Conservation (phyloP, 441 rosid genomes). For the Manihot esculenta region DNA sequence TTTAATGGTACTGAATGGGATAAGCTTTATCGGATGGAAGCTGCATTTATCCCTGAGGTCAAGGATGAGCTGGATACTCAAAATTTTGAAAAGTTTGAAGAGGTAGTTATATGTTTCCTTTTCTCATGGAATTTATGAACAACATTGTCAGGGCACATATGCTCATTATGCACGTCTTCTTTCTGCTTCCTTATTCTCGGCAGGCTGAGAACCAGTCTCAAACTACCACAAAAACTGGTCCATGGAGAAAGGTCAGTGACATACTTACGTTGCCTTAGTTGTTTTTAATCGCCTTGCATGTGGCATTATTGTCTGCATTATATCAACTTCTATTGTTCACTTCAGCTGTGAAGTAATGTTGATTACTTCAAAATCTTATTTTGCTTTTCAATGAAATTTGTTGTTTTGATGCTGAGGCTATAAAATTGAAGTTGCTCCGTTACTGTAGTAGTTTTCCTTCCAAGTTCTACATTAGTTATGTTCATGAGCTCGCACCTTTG, state of each 20-base stretch:
- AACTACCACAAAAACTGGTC: conserved; percentile 68
- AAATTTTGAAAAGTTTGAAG: conserved; percentile 93
- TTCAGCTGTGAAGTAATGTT: neutral
- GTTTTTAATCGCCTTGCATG: neutral
- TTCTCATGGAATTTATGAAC: neutral
- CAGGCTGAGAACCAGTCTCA: conserved; percentile 68
- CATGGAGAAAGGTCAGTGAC: conserved; percentile 88
- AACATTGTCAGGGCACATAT: neutral
- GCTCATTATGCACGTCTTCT: conserved; percentile 5
- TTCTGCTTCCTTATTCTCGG: conserved; percentile 24
- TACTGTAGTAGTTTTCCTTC: neutral
- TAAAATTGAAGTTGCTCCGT: neutral
- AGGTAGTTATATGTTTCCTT: conserved; percentile 40
- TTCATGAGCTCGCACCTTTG: neutral
- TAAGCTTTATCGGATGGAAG: conserved; percentile 75
- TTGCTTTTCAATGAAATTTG: neutral
- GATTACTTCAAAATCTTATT: neutral
- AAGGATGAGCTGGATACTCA: conserved; percentile 93
- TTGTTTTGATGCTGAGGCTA: neutral
- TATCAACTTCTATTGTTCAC: neutral
- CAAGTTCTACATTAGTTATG: neutral
- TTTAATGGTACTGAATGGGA: conserved; percentile 81
- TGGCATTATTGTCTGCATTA: neutral
- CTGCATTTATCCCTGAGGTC: conserved; percentile 93
- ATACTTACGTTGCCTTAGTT: neutral